These are phyloP conservation scores for Daldinia vernicosa DNA, from an alignment of 495 filamentous ascomycete genomes.

Conservation along the genomic window DNA sequence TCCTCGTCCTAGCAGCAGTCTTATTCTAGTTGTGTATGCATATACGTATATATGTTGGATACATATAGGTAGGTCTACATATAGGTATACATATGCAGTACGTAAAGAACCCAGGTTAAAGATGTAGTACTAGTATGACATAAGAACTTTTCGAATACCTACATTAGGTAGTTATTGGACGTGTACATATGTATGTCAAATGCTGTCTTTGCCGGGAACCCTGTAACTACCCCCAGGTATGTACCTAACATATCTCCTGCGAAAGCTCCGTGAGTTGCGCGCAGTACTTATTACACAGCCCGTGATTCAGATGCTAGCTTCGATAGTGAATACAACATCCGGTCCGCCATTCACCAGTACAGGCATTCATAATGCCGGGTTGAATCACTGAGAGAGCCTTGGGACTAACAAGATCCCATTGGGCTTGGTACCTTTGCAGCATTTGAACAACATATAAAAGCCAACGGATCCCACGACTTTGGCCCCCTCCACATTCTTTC, in stretches of 20 bases:
- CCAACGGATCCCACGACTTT: neutral
- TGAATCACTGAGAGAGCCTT: neutral
- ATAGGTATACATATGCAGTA: constrained; percentile 2
- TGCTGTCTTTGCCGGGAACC: neutral
- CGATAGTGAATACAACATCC: neutral
- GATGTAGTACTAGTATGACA: neutral
- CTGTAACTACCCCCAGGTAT: neutral
- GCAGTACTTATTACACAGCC: neutral
- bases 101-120: neutral
- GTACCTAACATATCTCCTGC: neutral
- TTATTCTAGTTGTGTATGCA: neutral
- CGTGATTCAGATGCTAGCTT: neutral
- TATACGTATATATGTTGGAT: neutral
- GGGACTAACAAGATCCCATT: neutral
- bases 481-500: neutral
- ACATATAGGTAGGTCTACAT: neutral
- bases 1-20: neutral
- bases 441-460: neutral
- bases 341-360: neutral
- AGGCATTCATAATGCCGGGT: neutral
- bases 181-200: constrained; percentile 1
- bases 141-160: neutral
- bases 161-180: no score
- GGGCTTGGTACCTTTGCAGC: neutral
- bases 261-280: neutral